Conservation (phyloP, 2,329 filamentous ascomycete genomes). For the Trichoderma guizhouense region DNA sequence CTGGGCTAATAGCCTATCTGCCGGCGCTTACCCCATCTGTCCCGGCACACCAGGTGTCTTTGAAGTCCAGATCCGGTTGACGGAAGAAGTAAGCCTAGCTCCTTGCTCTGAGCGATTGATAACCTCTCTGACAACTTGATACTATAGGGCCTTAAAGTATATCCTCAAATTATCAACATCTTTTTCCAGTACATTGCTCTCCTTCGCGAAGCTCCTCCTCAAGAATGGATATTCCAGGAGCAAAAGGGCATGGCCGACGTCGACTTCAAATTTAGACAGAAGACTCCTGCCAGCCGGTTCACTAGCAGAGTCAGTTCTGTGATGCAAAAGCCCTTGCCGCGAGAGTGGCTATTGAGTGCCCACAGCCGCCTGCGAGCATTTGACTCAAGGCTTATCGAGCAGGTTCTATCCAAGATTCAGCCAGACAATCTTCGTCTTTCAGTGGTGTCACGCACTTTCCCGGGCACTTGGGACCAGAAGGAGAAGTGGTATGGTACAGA, state of each 20-base stretch:
- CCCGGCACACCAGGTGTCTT: conserved; percentile 76
- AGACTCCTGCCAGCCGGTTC: conserved; percentile 83
- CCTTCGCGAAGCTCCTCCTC: conserved; percentile 73
- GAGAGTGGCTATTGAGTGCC: conserved; percentile 84
- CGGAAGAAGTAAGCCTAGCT: conserved; percentile 62
- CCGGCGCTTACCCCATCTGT: conserved; percentile 72
- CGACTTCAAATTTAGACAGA: conserved; percentile 92
- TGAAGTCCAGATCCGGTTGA: conserved; percentile 73
- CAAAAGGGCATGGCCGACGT: conserved; percentile 87
- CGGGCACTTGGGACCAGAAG: conserved; percentile 79
- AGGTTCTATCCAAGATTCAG: conserved; percentile 68
- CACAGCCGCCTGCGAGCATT: conserved; percentile 75
- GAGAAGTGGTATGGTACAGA: conserved; percentile 99
- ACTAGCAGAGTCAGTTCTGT: conserved; percentile 79
- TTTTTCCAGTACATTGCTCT: conserved; percentile 91
- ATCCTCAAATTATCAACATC: conserved; percentile 75
- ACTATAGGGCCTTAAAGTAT: conserved; percentile 64
- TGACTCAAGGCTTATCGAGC: conserved; percentile 70
- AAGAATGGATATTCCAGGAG: conserved; percentile 93
- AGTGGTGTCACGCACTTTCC: conserved; percentile 77
- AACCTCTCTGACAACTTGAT: conserved; percentile 13
- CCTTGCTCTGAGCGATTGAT: neutral
- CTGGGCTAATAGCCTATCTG: conserved; percentile 80
- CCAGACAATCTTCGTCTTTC: conserved; percentile 88
- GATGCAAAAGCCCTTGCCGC: conserved; percentile 87